Evolutionary conservation across 2,329 filamentous ascomycete genomes (phyloP), one percentile per base, ranked within the genome.

Genomic region (Podosphaera xanthii): DNA sequence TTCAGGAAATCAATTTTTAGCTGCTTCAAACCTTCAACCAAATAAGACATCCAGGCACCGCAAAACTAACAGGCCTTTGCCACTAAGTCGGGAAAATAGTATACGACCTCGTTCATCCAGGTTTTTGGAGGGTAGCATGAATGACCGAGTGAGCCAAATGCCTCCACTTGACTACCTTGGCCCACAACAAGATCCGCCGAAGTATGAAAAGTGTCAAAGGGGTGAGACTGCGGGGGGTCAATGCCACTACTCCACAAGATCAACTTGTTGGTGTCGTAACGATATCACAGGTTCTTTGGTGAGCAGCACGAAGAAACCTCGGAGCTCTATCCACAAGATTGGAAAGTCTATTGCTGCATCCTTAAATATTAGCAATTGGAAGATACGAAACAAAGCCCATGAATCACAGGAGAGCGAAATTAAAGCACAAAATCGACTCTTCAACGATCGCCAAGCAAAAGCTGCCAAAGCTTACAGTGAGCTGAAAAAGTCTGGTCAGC

Each of bases 41-140:
- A 54, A 61, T 31, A 61, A 62, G 61, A 48, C 40, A 14, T 60
- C 63, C 34, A 59, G 62, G n/a, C 55, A 60, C 59, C 57, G 58
- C 56, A 63, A 62, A 61, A 63, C 62, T 65, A 44, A 67, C 65
- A 59, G 67, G 68, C 59, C 69, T 65, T 58, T 66, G 65, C 61
- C 61, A 50, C 58, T 60, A 42, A 52, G 35, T 42, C 50, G 53
- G 38, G 61, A 61, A 6, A 64, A 63, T 56, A 68, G 66, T 61
- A 68, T 71, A 61, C 68, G 72, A 61, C 71, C 64, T 74, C 80
- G 73, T 69, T 81, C 71, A 75, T 94, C 77, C 66, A 83, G 72
- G 59, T 84, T 84, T 64, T 70, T 78, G 44, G 89, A 95, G 71
- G 89, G 85, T 48, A 91, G 84, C 66, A 91, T 95, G 86, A 87